Conservation (phyloP, 2,329 filamentous ascomycete species). For the Zymoseptoria ardabiliae region DNA sequence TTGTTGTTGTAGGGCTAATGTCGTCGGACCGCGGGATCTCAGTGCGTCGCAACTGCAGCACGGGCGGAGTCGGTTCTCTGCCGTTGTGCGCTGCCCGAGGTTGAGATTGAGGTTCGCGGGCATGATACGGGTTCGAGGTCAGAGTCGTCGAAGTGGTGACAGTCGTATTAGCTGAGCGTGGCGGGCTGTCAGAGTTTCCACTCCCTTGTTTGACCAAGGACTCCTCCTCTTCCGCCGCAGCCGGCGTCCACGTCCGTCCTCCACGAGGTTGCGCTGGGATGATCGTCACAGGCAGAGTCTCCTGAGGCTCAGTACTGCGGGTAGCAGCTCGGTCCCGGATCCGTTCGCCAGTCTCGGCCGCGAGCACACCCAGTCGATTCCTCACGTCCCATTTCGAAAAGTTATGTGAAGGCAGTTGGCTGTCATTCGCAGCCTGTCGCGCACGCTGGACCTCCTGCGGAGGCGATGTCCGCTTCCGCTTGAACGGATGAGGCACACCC, state of each 20-base stretch:
- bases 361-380: constrained; percentile 41
- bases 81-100: background rate
- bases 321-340: constrained; percentile 34
- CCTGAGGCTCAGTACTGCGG: constrained; percentile 29
- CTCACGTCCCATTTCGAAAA: constrained; percentile 39
- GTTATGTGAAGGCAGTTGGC: constrained; percentile 33
- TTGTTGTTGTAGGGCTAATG: constrained; percentile 1
- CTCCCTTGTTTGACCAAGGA: constrained; percentile 5
- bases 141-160: constrained; percentile 10
- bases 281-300: constrained; percentile 50
- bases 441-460: constrained; percentile 54
- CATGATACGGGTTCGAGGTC: constrained; percentile 5
- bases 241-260: constrained; percentile 49
- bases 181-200: background rate
- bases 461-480: constrained; percentile 49
- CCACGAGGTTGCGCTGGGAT: constrained; percentile 52
- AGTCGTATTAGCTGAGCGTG: constrained; percentile 7
- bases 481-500: constrained; percentile 50
- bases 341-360: constrained; percentile 40
- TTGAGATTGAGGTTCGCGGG: constrained; percentile 1
- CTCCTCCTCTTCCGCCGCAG: constrained; percentile 3
- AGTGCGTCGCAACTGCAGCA: background rate
- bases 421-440: constrained; percentile 14
- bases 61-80: background rate
- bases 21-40: background rate